These are phyloP conservation scores for Neoboletus brunneissimus DNA, from an alignment of 768 basidiomycete genomes.

Conservation along the genomic window DNA sequence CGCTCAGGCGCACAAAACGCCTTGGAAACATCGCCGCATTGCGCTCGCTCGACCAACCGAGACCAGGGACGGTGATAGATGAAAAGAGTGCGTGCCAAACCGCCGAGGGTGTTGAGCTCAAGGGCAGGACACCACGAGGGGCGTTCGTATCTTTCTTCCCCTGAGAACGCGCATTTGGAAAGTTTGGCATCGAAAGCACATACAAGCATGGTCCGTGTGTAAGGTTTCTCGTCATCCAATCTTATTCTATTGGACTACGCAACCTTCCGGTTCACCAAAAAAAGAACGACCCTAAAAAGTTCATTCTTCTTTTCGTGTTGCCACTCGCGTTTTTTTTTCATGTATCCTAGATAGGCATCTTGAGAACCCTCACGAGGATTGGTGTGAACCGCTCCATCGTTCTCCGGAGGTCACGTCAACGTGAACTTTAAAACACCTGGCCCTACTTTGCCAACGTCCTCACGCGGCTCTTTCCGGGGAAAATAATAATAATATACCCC, in stretches of 20 bases:
- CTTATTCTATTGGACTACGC: neutral
- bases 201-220: neutral
- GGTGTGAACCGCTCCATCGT: conserved; percentile 12
- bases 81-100: conserved; percentile 5
- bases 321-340: conserved; percentile 20
- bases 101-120: conserved; percentile 9
- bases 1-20: conserved; percentile 2
- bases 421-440: conserved; percentile 9
- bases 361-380: neutral
- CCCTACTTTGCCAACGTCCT: neutral
- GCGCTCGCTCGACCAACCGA: conserved; percentile 3
- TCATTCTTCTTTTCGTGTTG: conserved; percentile 1
- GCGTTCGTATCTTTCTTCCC: conserved; percentile 5
- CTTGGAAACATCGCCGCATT: conserved; percentile 6
- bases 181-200: conserved; percentile 25
- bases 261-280: conserved; percentile 5
- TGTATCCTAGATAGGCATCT: conserved; percentile 21
- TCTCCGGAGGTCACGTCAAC: conserved; percentile 11
- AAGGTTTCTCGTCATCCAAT: conserved; percentile 12
- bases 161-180: conserved; percentile 23
- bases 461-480: conserved; percentile 3
- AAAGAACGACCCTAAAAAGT: conserved; percentile 12
- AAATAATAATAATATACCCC: neutral
- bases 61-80: conserved; percentile 10
- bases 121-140: conserved; percentile 29